phyloP scores from a whole-genome alignment of 2,329 filamentous ascomycete genomes.

The Pseudocercospora pini-densiflorae region DNA sequence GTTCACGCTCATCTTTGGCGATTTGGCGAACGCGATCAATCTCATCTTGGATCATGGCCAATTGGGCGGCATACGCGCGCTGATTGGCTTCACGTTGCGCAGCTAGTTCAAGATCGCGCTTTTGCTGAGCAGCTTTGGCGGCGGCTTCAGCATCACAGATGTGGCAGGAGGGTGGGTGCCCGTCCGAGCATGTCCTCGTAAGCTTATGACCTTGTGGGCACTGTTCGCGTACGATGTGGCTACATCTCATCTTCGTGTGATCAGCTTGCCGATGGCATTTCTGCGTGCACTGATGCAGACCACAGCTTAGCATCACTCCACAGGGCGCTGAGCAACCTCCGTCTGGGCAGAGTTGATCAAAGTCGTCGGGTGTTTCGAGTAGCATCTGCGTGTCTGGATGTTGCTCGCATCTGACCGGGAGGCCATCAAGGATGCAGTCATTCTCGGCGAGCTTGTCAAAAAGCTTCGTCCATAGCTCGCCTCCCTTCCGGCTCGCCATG shows the following conservation, averaged over 20 bases:
- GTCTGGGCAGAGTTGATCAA: conserved; percentile 49
- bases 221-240: neutral
- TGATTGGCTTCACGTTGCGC: neutral
- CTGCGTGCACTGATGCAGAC: neutral
- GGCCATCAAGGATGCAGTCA: conserved; percentile 54
- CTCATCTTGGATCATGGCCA: neutral
- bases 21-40: conserved; percentile 42
- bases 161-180: conserved; percentile 48
- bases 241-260: neutral
- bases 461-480: conserved; percentile 26
- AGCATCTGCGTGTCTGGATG: conserved; percentile 58
- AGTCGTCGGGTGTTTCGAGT: conserved; percentile 59
- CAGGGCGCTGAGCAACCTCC: neutral
- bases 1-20: conserved; percentile 51
- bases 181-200: conserved; percentile 49
- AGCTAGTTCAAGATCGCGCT: conserved; percentile 54
- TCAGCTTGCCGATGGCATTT: neutral
- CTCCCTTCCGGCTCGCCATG: conserved; percentile 23
- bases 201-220: neutral
- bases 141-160: conserved; percentile 59
- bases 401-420: conserved; percentile 64
- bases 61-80: neutral
- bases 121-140: conserved; percentile 48
- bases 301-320: neutral
- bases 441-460: conserved; percentile 24